Conservation (phyloP, 495 filamentous ascomycete species). For the Xylaria flabelliformis region DNA sequence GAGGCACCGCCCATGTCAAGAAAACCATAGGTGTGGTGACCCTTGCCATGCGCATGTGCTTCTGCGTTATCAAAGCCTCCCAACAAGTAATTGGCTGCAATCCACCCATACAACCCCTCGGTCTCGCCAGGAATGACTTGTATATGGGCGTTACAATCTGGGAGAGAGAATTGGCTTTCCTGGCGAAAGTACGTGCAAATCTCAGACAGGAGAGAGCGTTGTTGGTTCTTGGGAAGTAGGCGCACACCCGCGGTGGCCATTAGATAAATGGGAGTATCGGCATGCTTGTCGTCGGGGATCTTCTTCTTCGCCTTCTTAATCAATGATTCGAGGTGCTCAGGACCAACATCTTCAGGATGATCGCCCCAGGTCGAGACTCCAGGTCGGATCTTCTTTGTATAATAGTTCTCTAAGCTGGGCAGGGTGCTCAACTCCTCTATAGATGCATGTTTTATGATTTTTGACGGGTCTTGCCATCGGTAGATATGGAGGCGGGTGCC, state of each 20-base stretch:
- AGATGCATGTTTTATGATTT: constrained; percentile 67
- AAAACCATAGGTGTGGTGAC: constrained; percentile 96
- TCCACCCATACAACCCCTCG: constrained; percentile 97
- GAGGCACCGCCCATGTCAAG: constrained; percentile 98
- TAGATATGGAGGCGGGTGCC: constrained; percentile 95
- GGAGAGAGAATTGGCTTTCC: constrained; percentile 82
- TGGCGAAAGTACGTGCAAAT: constrained; percentile 83
- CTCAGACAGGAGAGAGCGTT: constrained; percentile 71
- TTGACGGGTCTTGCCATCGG: constrained; percentile 79
- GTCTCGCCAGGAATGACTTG: constrained; percentile 98
- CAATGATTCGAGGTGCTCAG: constrained; percentile 77
- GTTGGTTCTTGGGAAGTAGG: constrained; percentile 76
- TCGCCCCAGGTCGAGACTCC: constrained; percentile 91
- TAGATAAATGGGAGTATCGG: constrained; percentile 89
- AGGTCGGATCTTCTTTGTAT: constrained; percentile 92
- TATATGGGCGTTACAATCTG: constrained; percentile 88
- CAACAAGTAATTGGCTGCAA: constrained; percentile 95
- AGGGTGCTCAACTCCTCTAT: constrained; percentile 68
- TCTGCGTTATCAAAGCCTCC: constrained; percentile 89
- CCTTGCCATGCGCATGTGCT: constrained; percentile 75
- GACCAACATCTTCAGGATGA: constrained; percentile 75
- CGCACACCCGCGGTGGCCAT: constrained; percentile 98
- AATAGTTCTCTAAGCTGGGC: constrained; percentile 80
- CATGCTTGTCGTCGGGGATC: constrained; percentile 78
- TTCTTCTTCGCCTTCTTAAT: constrained; percentile 83